Percentiles rank a stretch among this genome's conserved stretches.
Evolutionary conservation across 345 rosid genomes (phyloP).

Genomic region (Eucalyptus leucophloia): DNA sequence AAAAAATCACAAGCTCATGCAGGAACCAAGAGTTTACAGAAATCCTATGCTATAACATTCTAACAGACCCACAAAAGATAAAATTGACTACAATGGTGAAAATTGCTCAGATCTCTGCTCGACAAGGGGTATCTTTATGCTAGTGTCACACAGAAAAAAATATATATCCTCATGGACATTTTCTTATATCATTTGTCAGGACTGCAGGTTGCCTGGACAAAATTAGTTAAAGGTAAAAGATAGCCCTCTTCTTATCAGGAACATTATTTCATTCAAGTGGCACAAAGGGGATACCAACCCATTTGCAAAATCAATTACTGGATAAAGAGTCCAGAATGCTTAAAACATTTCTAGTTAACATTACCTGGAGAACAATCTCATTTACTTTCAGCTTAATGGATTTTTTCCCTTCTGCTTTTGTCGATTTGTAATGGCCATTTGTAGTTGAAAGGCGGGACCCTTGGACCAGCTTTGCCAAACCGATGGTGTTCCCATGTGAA

Average conservation of each 20-base stretch:
- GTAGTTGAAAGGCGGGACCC: slow-evolving; percentile 60
- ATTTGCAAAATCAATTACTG: not conserved
- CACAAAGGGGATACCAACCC: not conserved
- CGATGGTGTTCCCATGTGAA: slow-evolving; percentile 71
- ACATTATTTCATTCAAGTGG: not conserved
- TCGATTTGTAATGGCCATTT: slow-evolving; percentile 79
- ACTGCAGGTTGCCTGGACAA: not conserved
- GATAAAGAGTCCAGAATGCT: not conserved
- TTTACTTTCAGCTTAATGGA: slow-evolving; percentile 65
- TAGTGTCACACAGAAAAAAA: not conserved
- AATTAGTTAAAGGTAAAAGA: not conserved
- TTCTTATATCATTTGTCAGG: not conserved
- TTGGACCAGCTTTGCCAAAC: slow-evolving; percentile 80
- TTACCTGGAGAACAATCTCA: slow-evolving; percentile 89
- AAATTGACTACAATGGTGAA: not conserved
- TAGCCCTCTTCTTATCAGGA: not conserved
- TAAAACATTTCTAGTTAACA: not conserved
- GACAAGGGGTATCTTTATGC: not conserved
- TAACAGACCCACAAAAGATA: not conserved
- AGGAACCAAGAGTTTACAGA: not conserved
- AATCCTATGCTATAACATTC: not conserved
- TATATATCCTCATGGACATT: not conserved
- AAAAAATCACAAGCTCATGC: not conserved
- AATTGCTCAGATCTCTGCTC: not conserved
- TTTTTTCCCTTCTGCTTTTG: slow-evolving; percentile 81